Evolutionary conservation across 768 basidiomycete species (phyloP).

Genomic region (Agrocybe chaxingu): DNA sequence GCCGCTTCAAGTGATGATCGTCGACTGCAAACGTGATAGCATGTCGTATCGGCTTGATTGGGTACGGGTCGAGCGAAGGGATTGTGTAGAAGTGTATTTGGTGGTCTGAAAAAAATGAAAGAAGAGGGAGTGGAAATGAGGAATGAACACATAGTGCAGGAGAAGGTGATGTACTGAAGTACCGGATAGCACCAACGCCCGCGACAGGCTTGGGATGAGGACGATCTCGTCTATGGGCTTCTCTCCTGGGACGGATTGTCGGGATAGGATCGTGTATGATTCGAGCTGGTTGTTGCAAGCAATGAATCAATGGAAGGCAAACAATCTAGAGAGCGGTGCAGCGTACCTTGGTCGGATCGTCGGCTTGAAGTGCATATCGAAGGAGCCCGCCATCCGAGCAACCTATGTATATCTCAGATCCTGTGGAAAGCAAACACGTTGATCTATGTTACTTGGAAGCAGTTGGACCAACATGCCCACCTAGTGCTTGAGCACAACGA

Average conservation of each 20-base stretch:
- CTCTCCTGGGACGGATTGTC: conserved; percentile 63
- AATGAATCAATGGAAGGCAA: not conserved
- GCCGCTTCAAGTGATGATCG: conserved; percentile 61
- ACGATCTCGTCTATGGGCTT: conserved; percentile 81
- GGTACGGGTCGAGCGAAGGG: conserved; percentile 74
- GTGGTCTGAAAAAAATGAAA: conserved; percentile 38
- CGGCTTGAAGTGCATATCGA: conserved; percentile 70
- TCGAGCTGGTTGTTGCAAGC: conserved; percentile 35
- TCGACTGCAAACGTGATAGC: conserved; percentile 82
- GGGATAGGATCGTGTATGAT: conserved; percentile 64
- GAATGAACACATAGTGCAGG: not conserved
- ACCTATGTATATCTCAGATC: conserved; percentile 84
- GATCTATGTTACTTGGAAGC: no score
- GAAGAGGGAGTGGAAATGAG: not conserved
- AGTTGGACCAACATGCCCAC: conserved; percentile 26
- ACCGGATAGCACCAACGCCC: conserved; percentile 78
- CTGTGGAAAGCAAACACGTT: conserved; percentile 28
- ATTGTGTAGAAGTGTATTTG: conserved; percentile 78
- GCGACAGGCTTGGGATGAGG: conserved; percentile 71
- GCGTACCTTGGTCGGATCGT: conserved; percentile 46
- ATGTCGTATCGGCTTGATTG: conserved; percentile 79
- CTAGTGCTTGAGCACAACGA: conserved; percentile 57
- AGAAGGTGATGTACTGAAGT: conserved; percentile 19
- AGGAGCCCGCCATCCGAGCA: conserved; percentile 82
- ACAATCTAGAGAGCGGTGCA: not conserved